Conservation (phyloP, 192 early-diverging fungal species). For the Dimargaris verticillata region DNA sequence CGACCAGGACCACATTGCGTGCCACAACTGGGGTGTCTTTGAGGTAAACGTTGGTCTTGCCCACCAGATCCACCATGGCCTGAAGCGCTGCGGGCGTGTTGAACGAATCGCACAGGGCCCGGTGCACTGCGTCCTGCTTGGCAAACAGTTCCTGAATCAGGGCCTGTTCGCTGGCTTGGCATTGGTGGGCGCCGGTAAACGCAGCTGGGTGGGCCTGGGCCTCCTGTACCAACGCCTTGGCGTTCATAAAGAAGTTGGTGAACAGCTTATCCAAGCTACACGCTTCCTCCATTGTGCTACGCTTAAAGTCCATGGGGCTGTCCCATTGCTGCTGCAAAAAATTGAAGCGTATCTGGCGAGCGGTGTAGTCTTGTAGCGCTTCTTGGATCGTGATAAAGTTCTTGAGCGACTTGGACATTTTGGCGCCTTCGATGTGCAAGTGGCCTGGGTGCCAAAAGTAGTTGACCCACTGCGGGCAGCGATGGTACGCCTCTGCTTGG, state of each 20-base stretch:
- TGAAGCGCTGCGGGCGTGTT: conserved; percentile 72
- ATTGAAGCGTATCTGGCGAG: conserved; percentile 76
- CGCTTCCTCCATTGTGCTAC: conserved; percentile 58
- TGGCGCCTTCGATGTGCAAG: conserved; percentile 83
- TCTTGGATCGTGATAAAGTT: conserved; percentile 94
- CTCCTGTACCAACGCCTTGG: conserved; percentile 61
- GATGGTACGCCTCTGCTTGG: conserved; percentile 83
- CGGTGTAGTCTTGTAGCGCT: conserved; percentile 59
- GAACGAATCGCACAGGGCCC: conserved; percentile 80
- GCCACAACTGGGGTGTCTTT: conserved; percentile 32
- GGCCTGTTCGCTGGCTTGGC: conserved; percentile 46
- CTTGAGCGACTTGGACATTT: conserved; percentile 98
- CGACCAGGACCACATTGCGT: conserved; percentile 52
- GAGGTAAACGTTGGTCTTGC: conserved; percentile 66
- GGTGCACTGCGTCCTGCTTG: conserved; percentile 59
- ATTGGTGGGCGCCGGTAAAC: conserved; percentile 58
- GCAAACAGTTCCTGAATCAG: conserved; percentile 42
- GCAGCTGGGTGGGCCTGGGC: conserved; percentile 28
- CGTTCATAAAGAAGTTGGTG: conserved; percentile 79
- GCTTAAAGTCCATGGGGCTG: conserved; percentile 68
- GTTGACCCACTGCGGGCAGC: conserved; percentile 91
- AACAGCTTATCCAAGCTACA: conserved; percentile 58
- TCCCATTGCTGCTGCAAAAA: conserved; percentile 84
- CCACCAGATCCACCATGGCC: conserved; percentile 63
- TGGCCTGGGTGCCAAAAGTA: conserved; percentile 97